These are phyloP conservation scores for Arabis hirsuta DNA, from an alignment of 345 rosid genomes.

Conservation along the genomic window DNA sequence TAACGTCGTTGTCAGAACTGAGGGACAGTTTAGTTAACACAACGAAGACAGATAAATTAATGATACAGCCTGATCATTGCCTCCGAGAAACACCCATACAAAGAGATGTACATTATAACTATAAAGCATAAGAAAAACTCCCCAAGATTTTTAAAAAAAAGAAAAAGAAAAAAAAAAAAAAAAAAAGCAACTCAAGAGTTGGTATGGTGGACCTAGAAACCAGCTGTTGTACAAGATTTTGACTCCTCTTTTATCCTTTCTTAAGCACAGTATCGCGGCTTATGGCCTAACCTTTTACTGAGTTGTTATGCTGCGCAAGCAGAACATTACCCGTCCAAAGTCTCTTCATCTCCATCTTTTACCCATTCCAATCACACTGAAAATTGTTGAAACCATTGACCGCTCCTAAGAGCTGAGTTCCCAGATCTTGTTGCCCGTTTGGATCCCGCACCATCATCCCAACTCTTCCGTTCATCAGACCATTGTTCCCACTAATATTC, in stretches of 20 bases:
- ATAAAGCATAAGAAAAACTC: conserved; percentile 34
- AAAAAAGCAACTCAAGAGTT: conserved; percentile 28
- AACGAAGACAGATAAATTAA: conserved; percentile 31
- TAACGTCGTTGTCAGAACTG: conserved; percentile 17
- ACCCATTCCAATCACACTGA: conserved; percentile 77
- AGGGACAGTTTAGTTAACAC: conserved; percentile 24
- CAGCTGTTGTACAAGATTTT: conserved; percentile 32
- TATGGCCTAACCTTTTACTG: conserved; percentile 22
- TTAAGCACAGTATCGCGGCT: conserved; percentile 28
- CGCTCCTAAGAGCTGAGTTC: conserved; percentile 81
- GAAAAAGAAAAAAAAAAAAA: neutral
- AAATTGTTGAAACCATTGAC: conserved; percentile 74
- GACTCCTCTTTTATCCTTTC: conserved; percentile 15
- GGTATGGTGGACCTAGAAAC: conserved; percentile 27
- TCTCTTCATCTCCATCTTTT: conserved; percentile 13
- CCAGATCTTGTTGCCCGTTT: conserved; percentile 74
- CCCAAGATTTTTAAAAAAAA: neutral
- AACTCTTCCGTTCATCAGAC: conserved; percentile 69
- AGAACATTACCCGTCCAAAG: conserved; percentile 3
- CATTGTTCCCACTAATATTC: conserved; percentile 51
- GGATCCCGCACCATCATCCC: conserved; percentile 71
- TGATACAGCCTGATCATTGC: conserved; percentile 38
- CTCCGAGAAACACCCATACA: conserved; percentile 35
- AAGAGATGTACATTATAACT: conserved; percentile 40
- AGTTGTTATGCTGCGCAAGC: conserved; percentile 27